These are phyloP conservation scores for Jatropha curcas DNA, from an alignment of 345 rosid genomes.

Conservation along the genomic window DNA sequence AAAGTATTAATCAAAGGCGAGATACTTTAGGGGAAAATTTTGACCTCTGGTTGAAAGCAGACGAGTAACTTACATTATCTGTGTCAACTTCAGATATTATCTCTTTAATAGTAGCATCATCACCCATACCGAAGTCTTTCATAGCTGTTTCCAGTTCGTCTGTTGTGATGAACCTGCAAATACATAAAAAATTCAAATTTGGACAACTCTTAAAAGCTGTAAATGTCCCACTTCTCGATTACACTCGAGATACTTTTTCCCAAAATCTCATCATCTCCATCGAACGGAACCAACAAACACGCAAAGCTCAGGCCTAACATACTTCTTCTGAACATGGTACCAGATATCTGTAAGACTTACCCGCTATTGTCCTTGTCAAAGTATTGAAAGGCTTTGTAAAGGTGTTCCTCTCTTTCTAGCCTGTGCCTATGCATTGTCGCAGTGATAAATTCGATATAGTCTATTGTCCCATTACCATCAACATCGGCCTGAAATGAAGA, in stretches of 20 bases:
- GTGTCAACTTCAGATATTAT: slow-evolving; percentile 38
- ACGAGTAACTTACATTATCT: slow-evolving; percentile 21
- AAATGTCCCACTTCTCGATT: background rate
- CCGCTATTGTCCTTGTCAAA: slow-evolving; percentile 40
- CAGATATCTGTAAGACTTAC: slow-evolving; percentile 13
- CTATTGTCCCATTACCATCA: slow-evolving; percentile 44
- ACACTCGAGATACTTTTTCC: background rate
- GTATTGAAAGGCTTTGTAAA: slow-evolving; percentile 36
- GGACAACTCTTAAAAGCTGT: background rate
- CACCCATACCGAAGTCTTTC: slow-evolving; percentile 39
- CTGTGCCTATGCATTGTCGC: slow-evolving; percentile 43
- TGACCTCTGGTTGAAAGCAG: background rate
- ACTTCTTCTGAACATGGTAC: background rate
- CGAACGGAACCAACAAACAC: background rate
- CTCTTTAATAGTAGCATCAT: slow-evolving; percentile 35
- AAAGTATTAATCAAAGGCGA: background rate
- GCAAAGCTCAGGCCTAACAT: background rate
- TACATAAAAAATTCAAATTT: slow-evolving; percentile 1
- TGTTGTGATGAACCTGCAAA: slow-evolving; percentile 34
- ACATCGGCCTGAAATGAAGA: slow-evolving; percentile 38
- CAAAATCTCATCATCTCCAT: background rate
- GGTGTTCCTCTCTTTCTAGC: slow-evolving; percentile 39
- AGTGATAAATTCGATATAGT: slow-evolving; percentile 38
- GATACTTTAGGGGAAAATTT: background rate
- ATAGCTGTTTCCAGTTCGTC: slow-evolving; percentile 39